These are phyloP conservation scores for Aspergillus biplanus DNA, from an alignment of 495 filamentous ascomycete species.

Conservation along the genomic window DNA sequence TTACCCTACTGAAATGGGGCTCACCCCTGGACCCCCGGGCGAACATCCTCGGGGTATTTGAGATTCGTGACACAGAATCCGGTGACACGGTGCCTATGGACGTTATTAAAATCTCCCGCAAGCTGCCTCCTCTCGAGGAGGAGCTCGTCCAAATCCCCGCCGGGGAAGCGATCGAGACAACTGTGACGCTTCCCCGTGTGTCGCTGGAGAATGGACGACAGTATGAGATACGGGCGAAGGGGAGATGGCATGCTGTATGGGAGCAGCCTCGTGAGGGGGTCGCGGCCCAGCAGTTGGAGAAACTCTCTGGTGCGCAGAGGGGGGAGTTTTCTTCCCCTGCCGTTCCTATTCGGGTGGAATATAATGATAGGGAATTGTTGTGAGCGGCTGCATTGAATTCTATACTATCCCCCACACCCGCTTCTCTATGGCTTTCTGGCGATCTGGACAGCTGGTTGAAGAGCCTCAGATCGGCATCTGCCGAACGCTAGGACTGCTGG, in stretches of 20 bases:
- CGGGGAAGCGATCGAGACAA: constrained; percentile 20
- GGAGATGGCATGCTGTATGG: constrained; percentile 42
- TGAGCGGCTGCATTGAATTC: no score
- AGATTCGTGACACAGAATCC: constrained; percentile 39
- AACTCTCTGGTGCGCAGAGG: constrained; percentile 20
- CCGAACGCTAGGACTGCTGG: no score
- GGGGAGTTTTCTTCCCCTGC: constrained; percentile 33
- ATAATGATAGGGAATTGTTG: no score
- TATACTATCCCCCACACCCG: no score
- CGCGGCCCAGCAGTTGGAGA: constrained; percentile 24
- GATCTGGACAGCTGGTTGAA: no score
- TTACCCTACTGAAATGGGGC: constrained; percentile 54
- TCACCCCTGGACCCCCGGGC: constrained; percentile 54
- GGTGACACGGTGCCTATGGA: constrained; percentile 38
- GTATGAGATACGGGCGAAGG: constrained; percentile 35
- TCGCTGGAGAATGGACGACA: constrained; percentile 27
- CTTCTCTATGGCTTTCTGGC: no score
- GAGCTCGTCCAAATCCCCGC: constrained; percentile 48
- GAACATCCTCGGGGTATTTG: constrained; percentile 49
- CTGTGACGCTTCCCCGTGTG: constrained; percentile 23
- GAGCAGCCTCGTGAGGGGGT: constrained; percentile 26
- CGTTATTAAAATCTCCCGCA: constrained; percentile 48
- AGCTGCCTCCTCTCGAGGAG: constrained; percentile 44
- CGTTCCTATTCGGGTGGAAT: constrained; percentile 9
- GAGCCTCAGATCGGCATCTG: no score